Conservation (phyloP, 108 stramenopile species). For the Cyclostephanos tholiformis region DNA sequence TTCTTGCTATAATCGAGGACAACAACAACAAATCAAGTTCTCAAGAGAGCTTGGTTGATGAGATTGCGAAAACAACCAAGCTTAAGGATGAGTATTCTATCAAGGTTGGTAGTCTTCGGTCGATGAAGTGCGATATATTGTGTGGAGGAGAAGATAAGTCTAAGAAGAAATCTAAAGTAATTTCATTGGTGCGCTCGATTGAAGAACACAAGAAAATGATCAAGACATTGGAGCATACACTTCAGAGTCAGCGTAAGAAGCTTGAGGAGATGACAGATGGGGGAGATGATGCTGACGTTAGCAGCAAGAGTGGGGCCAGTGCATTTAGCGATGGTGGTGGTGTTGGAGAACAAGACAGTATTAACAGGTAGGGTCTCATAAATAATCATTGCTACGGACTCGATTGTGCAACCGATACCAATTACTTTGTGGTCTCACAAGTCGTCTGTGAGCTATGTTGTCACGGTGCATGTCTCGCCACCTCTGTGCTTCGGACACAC, state of each 20-base stretch:
- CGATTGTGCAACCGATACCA: slow-evolving; percentile 1
- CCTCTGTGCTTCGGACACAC: background rate
- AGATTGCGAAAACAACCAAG: background rate
- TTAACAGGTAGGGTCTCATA: background rate
- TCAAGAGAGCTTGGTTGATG: background rate
- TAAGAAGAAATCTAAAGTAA: background rate
- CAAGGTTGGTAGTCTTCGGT: background rate
- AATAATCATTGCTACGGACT: background rate
- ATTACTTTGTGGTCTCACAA: background rate
- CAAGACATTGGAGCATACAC: background rate
- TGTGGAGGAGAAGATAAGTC: background rate
- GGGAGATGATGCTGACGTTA: background rate
- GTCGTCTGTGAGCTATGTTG: background rate
- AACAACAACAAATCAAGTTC: background rate
- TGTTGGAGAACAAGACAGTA: background rate
- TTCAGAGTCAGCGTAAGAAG: background rate
- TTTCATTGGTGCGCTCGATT: background rate
- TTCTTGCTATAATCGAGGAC: background rate
- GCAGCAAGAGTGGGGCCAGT: background rate
- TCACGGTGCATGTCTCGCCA: background rate
- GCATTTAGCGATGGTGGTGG: background rate
- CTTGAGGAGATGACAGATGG: background rate
- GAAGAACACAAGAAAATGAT: background rate
- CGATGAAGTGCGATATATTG: background rate
- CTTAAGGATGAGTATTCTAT: background rate